phyloP scores from a whole-genome alignment of 2,329 filamentous ascomycete genomes.

The Trichoderma brevicompactum region DNA sequence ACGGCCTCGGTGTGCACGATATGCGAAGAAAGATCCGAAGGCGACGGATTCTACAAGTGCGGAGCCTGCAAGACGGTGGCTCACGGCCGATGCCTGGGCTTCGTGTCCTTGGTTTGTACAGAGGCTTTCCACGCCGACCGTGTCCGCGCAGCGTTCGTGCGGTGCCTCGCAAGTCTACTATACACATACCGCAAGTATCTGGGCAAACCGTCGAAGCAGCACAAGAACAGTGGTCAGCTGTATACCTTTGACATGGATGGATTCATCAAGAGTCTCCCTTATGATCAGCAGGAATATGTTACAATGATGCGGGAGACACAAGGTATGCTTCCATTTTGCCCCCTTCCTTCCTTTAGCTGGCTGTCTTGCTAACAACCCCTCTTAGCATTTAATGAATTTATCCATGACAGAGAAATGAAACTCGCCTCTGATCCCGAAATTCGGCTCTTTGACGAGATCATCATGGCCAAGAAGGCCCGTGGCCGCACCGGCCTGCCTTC shows the following conservation, averaged over 20 bases:
- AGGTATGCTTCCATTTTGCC: slow-evolving; percentile 50
- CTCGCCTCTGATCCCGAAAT: slow-evolving; percentile 66
- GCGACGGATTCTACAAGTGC: slow-evolving; percentile 77
- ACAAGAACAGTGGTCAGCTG: slow-evolving; percentile 63
- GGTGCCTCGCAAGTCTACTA: slow-evolving; percentile 67
- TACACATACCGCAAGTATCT: slow-evolving; percentile 70
- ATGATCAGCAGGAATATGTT: slow-evolving; percentile 68
- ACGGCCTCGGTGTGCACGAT: slow-evolving; percentile 67
- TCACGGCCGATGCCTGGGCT: slow-evolving; percentile 64
- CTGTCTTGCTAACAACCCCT: neutral
- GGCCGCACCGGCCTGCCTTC: slow-evolving; percentile 69
- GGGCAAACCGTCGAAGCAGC: slow-evolving; percentile 61
- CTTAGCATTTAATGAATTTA: slow-evolving; percentile 74
- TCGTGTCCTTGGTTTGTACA: slow-evolving; percentile 66
- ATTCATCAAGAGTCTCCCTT: slow-evolving; percentile 66
- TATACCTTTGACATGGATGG: slow-evolving; percentile 69
- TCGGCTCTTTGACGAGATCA: slow-evolving; percentile 82
- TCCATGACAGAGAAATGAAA: slow-evolving; percentile 76
- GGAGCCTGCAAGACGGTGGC: slow-evolving; percentile 63
- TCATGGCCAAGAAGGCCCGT: slow-evolving; percentile 73
- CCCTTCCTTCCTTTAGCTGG: neutral
- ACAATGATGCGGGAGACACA: slow-evolving; percentile 69
- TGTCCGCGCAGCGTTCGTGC: slow-evolving; percentile 66
- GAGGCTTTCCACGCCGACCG: slow-evolving; percentile 65
- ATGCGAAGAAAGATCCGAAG: slow-evolving; percentile 74